Percentiles rank a stretch among this genome's conserved stretches.
Conservation (phyloP, 108 stramenopile species). For the Nannochloropsis salina region DNA sequence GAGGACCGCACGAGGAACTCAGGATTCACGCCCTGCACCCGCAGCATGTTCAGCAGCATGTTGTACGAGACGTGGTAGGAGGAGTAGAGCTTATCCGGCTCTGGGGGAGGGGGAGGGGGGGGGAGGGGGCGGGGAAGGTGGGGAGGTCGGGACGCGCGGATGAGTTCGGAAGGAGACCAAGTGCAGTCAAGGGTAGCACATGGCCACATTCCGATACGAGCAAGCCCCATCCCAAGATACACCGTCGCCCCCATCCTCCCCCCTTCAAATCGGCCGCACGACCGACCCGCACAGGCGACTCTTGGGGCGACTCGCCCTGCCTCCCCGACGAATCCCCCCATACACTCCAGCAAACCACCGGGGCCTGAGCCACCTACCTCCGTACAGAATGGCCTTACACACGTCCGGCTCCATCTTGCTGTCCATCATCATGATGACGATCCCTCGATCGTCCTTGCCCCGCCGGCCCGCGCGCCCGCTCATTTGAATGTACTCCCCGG, state of each 20-base stretch:
- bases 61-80: conserved; percentile 96
- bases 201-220: too few relatives aligned
- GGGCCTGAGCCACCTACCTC: neutral
- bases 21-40: conserved; percentile 88
- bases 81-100: conserved; percentile 90
- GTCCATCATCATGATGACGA: conserved; percentile 98
- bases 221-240: too few relatives aligned
- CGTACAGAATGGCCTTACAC: neutral
- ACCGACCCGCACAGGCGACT: too few relatives aligned
- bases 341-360: too few relatives aligned
- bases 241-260: too few relatives aligned
- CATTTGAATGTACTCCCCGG: conserved; percentile 98
- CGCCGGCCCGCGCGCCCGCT: conserved; percentile 93
- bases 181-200: too few relatives aligned
- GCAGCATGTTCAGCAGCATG: conserved; percentile 97
- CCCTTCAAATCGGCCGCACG: too few relatives aligned
- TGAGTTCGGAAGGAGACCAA: neutral
- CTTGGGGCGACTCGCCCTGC: too few relatives aligned
- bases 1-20: conserved; percentile 89
- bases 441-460: conserved; percentile 95
- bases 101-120: conserved; percentile 45
- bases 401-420: conserved; percentile 96
- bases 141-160: neutral
- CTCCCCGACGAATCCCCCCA: too few relatives aligned
- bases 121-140: neutral